Base-by-base conservation (phyloP, 768 basidiomycete genomes). In the Gloeophyllum trabeum region DNA sequence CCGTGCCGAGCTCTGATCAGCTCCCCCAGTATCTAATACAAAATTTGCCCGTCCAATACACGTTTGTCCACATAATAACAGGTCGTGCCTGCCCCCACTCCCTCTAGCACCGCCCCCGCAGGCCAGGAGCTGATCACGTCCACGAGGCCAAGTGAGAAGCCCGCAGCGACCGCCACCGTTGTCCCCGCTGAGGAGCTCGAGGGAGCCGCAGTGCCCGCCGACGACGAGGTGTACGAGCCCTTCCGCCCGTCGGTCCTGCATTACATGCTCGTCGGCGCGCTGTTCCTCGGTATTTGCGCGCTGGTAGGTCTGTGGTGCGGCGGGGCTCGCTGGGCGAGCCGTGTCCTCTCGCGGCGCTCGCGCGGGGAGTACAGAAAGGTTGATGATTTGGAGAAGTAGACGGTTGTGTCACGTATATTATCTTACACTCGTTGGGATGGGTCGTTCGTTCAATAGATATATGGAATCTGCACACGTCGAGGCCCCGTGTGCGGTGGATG, bases 1-100 rank as follows among this genome's bases (percentile, higher is more conserved):
- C 54, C 90, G 79, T 58, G 84, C 76, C 76, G 94, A 98, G 78
- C 90, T 97, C 59, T 97, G 75, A 81, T 45, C 47, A 35, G 49
- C 51, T 46, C 32, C 40, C 36, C 28, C 16, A 44, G 42, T 28
- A 49, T 48, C 51, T 48, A 47, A 39, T 54, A 42, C 48, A 54
- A 50, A 53, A 43, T 42, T 28, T 30, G 47, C 51, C 49, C 42
- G 49, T 28, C 46, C 51, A 58, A 56, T 52, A 55, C 57, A 59
- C 51, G 42, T 26, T 48, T 51, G 18, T 18, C 12, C 25, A 24
- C 39, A 19, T 61, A 57, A 56, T 66, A 65, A 32, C 24, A 22
- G 21, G 42, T 23, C 35, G 41, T 61, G 55, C 52, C 44, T 24
- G 42, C 26, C 21, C 32, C 39, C 40, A 57, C 47, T 56, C 53